Evolutionary conservation across 805 yeast species (phyloP).

Genomic region (Candida maesae): DNA sequence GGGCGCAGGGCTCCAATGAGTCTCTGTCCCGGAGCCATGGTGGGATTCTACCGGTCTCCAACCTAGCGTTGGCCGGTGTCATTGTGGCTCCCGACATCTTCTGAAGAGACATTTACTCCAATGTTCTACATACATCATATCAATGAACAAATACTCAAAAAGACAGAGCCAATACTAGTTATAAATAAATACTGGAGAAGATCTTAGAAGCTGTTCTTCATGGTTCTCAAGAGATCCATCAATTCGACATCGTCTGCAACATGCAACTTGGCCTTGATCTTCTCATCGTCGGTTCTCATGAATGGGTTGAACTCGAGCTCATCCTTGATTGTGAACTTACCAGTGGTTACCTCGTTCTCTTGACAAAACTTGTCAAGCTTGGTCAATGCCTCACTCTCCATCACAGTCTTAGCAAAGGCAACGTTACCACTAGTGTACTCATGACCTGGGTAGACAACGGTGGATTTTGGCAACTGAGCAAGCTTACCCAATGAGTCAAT

Average conservation of each 20-base stretch:
- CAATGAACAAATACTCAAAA: too few species aligned
- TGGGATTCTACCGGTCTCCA: background rate
- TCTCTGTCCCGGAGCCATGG: background rate
- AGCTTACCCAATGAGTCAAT: constrained; percentile 58
- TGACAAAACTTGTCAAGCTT: constrained; percentile 48
- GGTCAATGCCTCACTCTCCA: constrained; percentile 42
- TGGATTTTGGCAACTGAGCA: constrained; percentile 59
- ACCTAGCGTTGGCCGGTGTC: too few species aligned
- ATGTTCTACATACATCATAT: too few species aligned
- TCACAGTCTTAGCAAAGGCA: constrained; percentile 64
- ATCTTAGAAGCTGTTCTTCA: constrained; percentile 55
- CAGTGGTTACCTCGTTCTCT: constrained; percentile 73
- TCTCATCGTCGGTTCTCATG: constrained; percentile 69
- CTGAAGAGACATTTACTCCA: too few species aligned
- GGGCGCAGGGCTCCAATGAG: constrained; percentile 7
- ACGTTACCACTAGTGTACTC: constrained; percentile 88
- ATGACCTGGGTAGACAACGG: constrained; percentile 88
- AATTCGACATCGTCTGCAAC: constrained; percentile 46
- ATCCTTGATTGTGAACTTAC: constrained; percentile 77
- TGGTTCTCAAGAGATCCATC: constrained; percentile 67
- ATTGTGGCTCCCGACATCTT: constrained; percentile 7
- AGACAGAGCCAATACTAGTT: background rate
- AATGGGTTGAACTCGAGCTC: constrained; percentile 86
- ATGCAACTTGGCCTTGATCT: constrained; percentile 57
- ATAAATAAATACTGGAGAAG: background rate